Percentiles rank a stretch among this genome's conserved stretches.
phyloP scores from a whole-genome alignment of 768 basidiomycete genomes.

The Lactarius evosmus region DNA sequence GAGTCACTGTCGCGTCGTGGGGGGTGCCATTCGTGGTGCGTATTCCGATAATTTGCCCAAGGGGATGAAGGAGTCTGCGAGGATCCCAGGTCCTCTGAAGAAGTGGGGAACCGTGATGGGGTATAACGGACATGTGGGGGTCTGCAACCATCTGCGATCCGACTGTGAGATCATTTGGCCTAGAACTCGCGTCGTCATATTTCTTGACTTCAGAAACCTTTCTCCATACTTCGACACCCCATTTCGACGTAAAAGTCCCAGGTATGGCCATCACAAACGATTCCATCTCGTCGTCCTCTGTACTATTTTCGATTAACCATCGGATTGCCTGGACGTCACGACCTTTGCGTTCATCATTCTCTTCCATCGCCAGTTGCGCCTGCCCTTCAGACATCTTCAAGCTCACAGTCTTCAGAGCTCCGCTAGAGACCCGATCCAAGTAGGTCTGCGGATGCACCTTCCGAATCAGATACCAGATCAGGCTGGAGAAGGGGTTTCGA shows the following conservation, averaged over 20 bases:
- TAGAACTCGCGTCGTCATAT: background rate
- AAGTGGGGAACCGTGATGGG: background rate
- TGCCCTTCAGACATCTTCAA: constrained; percentile 20
- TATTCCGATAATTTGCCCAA: no score
- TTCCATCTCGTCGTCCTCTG: constrained; percentile 4
- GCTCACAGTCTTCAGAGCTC: constrained; percentile 2
- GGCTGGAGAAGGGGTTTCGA: constrained; percentile 14
- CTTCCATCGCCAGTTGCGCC: no score
- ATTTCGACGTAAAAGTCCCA: background rate
- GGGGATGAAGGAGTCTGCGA: no score
- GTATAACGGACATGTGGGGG: no score
- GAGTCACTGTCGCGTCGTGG: background rate
- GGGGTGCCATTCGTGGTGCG: no score
- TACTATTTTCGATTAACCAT: constrained; percentile 13
- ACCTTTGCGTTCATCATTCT: constrained; percentile 8
- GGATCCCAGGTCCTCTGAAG: no score
- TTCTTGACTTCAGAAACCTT: no score
- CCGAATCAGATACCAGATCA: constrained; percentile 15
- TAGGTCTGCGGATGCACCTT: background rate
- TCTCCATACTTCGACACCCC: no score
- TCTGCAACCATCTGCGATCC: background rate
- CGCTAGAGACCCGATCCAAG: background rate
- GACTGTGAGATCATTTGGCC: background rate
- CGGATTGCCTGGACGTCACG: constrained; percentile 23
- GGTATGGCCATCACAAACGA: background rate